These are phyloP conservation scores for Aspergillus indologenus DNA, from an alignment of 495 filamentous ascomycete genomes.

Conservation along the genomic window DNA sequence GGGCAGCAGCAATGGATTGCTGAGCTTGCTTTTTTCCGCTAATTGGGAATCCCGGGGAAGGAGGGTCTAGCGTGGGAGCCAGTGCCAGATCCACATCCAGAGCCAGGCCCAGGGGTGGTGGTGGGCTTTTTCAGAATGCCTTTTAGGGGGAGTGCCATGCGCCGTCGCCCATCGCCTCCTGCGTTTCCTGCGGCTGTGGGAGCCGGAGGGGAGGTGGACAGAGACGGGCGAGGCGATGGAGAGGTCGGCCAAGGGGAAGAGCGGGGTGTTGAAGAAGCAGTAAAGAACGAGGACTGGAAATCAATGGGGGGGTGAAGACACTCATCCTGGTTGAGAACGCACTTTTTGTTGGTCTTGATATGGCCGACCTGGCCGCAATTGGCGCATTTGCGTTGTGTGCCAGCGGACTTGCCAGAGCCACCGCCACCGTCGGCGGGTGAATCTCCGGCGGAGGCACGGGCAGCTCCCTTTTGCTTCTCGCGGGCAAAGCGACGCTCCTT, in stretches of 20 bases:
- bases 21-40: not conserved
- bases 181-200: not conserved
- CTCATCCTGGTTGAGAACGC: slow-evolving; percentile 23
- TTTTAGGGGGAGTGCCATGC: not conserved
- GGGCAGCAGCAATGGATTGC: not conserved
- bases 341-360: slow-evolving; percentile 99
- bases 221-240: not conserved
- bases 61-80: no score
- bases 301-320: slow-evolving; percentile 12
- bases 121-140: not conserved
- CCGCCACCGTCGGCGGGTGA: slow-evolving; percentile 41
- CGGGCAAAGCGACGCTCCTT: slow-evolving; percentile 86
- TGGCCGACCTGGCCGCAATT: slow-evolving; percentile 95
- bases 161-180: not conserved
- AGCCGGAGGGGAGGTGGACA: not conserved
- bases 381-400: slow-evolving; percentile 90
- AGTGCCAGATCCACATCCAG: not conserved
- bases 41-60: not conserved
- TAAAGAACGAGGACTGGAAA: slow-evolving; percentile 10
- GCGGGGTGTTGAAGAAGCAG: not conserved
- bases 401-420: slow-evolving; percentile 49
- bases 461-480: slow-evolving; percentile 77
- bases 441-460: slow-evolving; percentile 37
- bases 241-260: not conserved
- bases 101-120: not conserved